Base-by-base conservation (phyloP, 345 rosid genomes). In the Theobroma cacao region DNA sequence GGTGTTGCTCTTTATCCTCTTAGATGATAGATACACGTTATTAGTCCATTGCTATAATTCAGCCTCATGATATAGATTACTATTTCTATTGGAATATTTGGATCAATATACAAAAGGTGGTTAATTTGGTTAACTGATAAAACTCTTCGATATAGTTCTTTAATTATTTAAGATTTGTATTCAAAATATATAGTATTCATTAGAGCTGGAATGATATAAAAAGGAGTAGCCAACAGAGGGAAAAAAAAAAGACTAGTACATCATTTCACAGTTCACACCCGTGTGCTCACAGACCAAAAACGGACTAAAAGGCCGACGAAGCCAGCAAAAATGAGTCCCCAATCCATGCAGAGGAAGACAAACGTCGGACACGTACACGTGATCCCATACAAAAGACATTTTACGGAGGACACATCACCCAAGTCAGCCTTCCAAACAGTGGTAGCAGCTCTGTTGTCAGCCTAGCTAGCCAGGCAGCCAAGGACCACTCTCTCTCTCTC, bases 401-500 rank as follows among this genome's bases (percentile, higher is more conserved):
- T 30, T n/a, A 38, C 33, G 5, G 36, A 5, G 40, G 61, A 67
- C 68, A 45, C 55, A 30, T 22, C 48, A 43, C 40, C 36, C 74
- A 64, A 55, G 77, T 74, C 78, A 67, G 74, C 78, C 38, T 63
- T 41, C 58, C 3, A 64, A 20, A 59, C n/a, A 52, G 55, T 52
- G 22, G 53, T 9, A 33, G 40, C 45, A 45, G 47, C 31, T 26
- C 40, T 30, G 59, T 70, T 41, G 41, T 48, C 34, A 45, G 56
- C 56, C 74, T 3, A 30, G 40, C 41, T 8, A 48, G 43, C 31
- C 22, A 31, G 13, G 15, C 30, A 12, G 15, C 30, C 31, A 28
- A 48, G 78, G 81, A 82, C 84, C 86, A 79, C 86, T 28, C 30
- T 5, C 24, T 15, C 40, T 0, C 43, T 9, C 10, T 58, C 60